Evolutionary conservation across 306 rosid species (phyloP).

Genomic region (Cotoneaster glaucophyllus): DNA sequence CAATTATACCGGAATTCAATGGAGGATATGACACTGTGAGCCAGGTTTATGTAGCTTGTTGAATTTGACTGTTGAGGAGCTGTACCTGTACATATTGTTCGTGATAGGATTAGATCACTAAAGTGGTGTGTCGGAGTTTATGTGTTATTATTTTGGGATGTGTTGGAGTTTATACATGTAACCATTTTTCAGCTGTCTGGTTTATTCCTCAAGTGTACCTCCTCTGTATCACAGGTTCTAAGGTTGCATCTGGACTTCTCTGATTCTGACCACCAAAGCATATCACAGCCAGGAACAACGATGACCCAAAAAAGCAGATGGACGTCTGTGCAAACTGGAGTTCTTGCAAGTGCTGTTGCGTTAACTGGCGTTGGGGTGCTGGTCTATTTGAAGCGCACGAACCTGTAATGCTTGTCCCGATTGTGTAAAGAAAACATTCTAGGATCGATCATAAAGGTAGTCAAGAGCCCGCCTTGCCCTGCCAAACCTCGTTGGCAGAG

Average conservation of each 20-base stretch:
- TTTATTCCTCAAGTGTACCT: background rate
- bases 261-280: conserved; percentile 24
- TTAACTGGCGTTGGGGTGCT: conserved; percentile 51
- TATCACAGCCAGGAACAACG: conserved; percentile 10
- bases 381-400: conserved; percentile 65
- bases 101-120: background rate
- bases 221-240: conserved; percentile 48
- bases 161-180: no score
- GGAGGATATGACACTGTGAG: background rate
- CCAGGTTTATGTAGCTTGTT: background rate
- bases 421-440: background rate
- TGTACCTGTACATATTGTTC: background rate
- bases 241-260: conserved; percentile 71
- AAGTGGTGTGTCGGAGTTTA: background rate
- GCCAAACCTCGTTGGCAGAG: background rate
- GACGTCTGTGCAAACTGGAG: conserved; percentile 32
- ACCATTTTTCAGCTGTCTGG: background rate
- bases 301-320: conserved; percentile 17
- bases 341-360: conserved; percentile 53
- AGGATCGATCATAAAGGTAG: conserved; percentile 4
- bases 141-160: background rate
- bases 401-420: background rate
- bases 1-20: background rate
- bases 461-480: background rate
- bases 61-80: background rate